These are phyloP conservation scores for Candida smagusa DNA, from an alignment of 1,139 yeast genomes.

Conservation along the genomic window DNA sequence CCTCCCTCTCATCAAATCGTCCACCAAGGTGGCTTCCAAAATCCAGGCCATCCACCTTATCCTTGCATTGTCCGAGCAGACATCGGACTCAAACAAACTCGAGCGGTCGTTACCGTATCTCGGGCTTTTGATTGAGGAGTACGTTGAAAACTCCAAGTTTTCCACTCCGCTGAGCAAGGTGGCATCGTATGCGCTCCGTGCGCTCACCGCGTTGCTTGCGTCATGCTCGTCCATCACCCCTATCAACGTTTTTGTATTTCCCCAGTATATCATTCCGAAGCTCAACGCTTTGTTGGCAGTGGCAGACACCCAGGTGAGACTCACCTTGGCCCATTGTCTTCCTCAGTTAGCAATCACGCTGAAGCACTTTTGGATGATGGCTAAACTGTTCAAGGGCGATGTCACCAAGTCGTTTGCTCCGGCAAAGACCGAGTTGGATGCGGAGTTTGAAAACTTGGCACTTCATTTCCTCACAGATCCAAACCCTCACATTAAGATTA, in stretches of 20 bases:
- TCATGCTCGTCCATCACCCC: constrained; percentile 71
- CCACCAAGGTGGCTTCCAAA: constrained; percentile 60
- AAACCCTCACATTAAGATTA: constrained; percentile 62
- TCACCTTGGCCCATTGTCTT: constrained; percentile 66
- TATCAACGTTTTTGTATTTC: constrained; percentile 69
- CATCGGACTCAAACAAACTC: constrained; percentile 78
- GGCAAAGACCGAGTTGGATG: constrained; percentile 28
- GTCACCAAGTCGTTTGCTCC: background rate
- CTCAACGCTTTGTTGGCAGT: constrained; percentile 36
- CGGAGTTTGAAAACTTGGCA: constrained; percentile 62
- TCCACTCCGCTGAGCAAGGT: constrained; percentile 38
- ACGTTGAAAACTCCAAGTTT: constrained; percentile 10
- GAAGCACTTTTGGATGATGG: constrained; percentile 61
- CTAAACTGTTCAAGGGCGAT: constrained; percentile 49
- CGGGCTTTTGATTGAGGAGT: constrained; percentile 44
- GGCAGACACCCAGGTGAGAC: constrained; percentile 15
- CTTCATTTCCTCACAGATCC: constrained; percentile 67
- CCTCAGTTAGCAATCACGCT: constrained; percentile 69
- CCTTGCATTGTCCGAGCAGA: constrained; percentile 69
- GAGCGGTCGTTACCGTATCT: constrained; percentile 85
- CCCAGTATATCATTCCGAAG: constrained; percentile 80
- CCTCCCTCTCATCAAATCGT: constrained; percentile 62
- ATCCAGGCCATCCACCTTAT: constrained; percentile 74
- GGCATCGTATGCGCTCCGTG: constrained; percentile 55
- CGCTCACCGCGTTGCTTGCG: constrained; percentile 58